phyloP scores from a whole-genome alignment of 352 stramenopile genomes.

The Phytophthora meadii region DNA sequence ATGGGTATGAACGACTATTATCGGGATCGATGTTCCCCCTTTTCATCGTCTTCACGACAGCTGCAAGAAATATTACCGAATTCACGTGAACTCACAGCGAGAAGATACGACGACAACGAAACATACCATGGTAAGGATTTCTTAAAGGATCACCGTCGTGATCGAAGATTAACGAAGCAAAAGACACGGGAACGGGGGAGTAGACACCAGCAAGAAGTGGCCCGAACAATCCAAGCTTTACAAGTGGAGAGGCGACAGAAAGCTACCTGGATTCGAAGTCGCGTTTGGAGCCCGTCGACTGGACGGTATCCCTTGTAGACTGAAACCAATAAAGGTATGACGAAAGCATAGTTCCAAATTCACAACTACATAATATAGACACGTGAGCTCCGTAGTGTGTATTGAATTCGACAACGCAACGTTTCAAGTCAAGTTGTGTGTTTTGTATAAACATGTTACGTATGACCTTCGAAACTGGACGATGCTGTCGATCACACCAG shows the following conservation, averaged over 20 bases:
- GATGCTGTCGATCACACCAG: no score
- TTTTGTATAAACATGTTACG: no score
- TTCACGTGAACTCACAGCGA: not conserved
- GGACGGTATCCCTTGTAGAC: not conserved
- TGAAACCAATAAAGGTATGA: no score
- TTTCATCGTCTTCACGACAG: not conserved
- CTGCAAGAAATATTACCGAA: not conserved
- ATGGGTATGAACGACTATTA: not conserved
- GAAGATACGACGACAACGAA: not conserved
- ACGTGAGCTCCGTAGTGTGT: no score
- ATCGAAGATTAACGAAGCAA: not conserved
- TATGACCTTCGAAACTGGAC: no score
- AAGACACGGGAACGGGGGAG: not conserved
- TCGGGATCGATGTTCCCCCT: not conserved
- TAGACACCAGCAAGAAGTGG: slow-evolving; percentile 22
- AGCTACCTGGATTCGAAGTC: slow-evolving; percentile 36
- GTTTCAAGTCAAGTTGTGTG: no score
- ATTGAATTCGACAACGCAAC: no score
- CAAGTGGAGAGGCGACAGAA: slow-evolving; percentile 49
- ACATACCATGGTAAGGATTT: not conserved
- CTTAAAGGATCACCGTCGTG: not conserved
- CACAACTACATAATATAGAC: no score
- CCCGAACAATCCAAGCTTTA: slow-evolving; percentile 38
- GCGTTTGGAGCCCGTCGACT: slow-evolving; percentile 2
- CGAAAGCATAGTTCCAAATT: no score